Conservation (phyloP, 768 basidiomycete species). For the Floccularia luteovirens region DNA sequence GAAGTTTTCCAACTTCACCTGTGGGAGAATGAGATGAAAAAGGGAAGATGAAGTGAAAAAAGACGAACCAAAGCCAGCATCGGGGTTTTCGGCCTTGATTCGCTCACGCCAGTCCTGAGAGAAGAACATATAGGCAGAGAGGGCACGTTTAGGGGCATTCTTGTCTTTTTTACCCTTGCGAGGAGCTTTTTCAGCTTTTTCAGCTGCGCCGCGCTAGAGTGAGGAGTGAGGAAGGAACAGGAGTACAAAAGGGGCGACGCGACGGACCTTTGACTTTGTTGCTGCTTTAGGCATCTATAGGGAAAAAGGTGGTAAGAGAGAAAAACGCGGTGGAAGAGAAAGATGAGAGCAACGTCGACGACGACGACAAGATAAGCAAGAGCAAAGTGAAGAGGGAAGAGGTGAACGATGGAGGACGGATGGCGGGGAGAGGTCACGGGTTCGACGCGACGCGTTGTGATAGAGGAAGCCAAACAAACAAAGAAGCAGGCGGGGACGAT, state of each 20-base stretch:
- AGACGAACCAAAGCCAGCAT: constrained; percentile 78
- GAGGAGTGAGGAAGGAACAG: constrained; percentile 1
- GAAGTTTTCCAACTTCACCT: constrained; percentile 92
- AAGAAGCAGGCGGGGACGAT: constrained; percentile 1
- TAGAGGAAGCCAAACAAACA: constrained; percentile 14
- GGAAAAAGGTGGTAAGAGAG: constrained; percentile 5
- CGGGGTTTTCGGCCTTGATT: constrained; percentile 94
- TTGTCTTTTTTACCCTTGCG: constrained; percentile 69
- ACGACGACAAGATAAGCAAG: constrained; percentile 4
- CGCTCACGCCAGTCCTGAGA: constrained; percentile 92
- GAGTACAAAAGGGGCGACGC: constrained; percentile 5
- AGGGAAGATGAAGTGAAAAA: constrained; percentile 5
- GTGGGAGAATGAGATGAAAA: constrained; percentile 4
- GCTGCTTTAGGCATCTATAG: constrained; percentile 74
- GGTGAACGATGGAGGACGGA: neutral
- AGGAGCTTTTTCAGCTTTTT: constrained; percentile 57
- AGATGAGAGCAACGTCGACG: constrained; percentile 2
- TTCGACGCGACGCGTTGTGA: constrained; percentile 16
- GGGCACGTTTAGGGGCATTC: constrained; percentile 83
- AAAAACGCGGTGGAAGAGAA: too few species aligned
- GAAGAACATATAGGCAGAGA: constrained; percentile 99
- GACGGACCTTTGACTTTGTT: constrained; percentile 51
- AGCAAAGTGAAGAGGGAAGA: neutral
- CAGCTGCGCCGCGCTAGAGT: constrained; percentile 65
- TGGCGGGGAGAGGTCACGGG: constrained; percentile 3